Conservation (phyloP, 2,329 filamentous ascomycete genomes). For the Hymenoscyphus linearis region DNA sequence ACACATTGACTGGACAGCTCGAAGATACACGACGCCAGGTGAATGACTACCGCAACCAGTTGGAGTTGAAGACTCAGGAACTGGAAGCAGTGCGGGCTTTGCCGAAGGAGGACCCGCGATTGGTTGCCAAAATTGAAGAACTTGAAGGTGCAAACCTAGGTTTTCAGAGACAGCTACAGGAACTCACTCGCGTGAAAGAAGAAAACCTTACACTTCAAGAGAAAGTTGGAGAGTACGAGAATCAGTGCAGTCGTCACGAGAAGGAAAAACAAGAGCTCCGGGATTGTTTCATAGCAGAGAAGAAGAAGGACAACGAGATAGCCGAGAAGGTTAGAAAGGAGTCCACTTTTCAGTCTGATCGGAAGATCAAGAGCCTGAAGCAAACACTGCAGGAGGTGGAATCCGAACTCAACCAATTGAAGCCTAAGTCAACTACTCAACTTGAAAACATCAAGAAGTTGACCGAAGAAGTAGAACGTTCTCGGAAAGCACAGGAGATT, state of each 20-base stretch:
- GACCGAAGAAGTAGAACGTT: not conserved
- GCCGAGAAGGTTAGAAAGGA: slow-evolving; percentile 15
- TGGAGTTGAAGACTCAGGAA: slow-evolving; percentile 21
- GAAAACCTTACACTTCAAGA: slow-evolving; percentile 13
- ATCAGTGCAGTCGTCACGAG: slow-evolving; percentile 25
- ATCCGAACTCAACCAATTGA: slow-evolving; percentile 3
- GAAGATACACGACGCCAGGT: slow-evolving; percentile 19
- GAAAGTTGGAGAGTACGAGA: slow-evolving; percentile 11
- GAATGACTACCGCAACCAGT: slow-evolving; percentile 12
- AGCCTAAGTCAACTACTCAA: not conserved
- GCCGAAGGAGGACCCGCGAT: slow-evolving; percentile 19
- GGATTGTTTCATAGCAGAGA: slow-evolving; percentile 18
- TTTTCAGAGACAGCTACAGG: slow-evolving; percentile 30
- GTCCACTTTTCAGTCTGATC: slow-evolving; percentile 13
- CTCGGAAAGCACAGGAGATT: not conserved
- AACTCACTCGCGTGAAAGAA: slow-evolving; percentile 20
- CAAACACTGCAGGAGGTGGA: slow-evolving; percentile 13
- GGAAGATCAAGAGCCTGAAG: slow-evolving; percentile 15
- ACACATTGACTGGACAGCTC: slow-evolving; percentile 12
- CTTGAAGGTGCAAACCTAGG: slow-evolving; percentile 22
- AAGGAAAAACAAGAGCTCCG: slow-evolving; percentile 25
- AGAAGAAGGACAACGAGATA: slow-evolving; percentile 12
- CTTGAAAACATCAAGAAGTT: not conserved
- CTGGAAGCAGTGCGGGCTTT: slow-evolving; percentile 13
- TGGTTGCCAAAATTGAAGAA: slow-evolving; percentile 18